Percentiles rank a stretch among this genome's conserved stretches.
Conservation (phyloP, 2,329 filamentous ascomycete species). For the Xylariaceae sp. region DNA sequence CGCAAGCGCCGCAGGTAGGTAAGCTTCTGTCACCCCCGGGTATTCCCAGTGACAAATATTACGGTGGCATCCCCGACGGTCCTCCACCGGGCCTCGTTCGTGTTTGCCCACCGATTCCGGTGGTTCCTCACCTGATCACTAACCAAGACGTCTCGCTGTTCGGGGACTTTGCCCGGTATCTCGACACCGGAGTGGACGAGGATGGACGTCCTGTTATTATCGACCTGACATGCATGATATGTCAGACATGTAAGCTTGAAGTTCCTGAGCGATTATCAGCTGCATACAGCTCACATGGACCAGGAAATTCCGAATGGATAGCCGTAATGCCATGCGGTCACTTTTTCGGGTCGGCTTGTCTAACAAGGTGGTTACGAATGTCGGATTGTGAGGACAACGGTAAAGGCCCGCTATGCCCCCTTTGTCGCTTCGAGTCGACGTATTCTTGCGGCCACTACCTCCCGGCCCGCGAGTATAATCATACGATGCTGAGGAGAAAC, state of each 20-base stretch:
- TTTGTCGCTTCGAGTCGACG: slow-evolving; percentile 23
- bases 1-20: background rate
- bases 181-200: slow-evolving; percentile 18
- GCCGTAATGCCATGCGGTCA: slow-evolving; percentile 35
- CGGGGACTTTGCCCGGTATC: slow-evolving; percentile 23
- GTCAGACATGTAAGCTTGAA: slow-evolving; percentile 16
- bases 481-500: background rate
- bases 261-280: slow-evolving; percentile 2
- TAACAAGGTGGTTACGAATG: slow-evolving; percentile 11
- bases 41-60: background rate
- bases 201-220: slow-evolving; percentile 14
- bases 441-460: slow-evolving; percentile 30
- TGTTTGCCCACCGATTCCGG: background rate
- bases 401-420: slow-evolving; percentile 16
- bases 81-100: slow-evolving; percentile 27
- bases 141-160: slow-evolving; percentile 28
- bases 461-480: slow-evolving; percentile 5
- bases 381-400: rapidly evolving
- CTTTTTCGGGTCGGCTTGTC: slow-evolving; percentile 26
- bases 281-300: background rate
- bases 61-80: background rate
- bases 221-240: slow-evolving; percentile 31
- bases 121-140: background rate
- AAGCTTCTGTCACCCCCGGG: slow-evolving; percentile 5
- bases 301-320: background rate